A percentile compares a stretch with the other conserved stretches of the same genome.
These are phyloP conservation scores for Annulohypoxylon truncatum DNA, from an alignment of 2,329 filamentous ascomycete genomes.

Conservation along the genomic window DNA sequence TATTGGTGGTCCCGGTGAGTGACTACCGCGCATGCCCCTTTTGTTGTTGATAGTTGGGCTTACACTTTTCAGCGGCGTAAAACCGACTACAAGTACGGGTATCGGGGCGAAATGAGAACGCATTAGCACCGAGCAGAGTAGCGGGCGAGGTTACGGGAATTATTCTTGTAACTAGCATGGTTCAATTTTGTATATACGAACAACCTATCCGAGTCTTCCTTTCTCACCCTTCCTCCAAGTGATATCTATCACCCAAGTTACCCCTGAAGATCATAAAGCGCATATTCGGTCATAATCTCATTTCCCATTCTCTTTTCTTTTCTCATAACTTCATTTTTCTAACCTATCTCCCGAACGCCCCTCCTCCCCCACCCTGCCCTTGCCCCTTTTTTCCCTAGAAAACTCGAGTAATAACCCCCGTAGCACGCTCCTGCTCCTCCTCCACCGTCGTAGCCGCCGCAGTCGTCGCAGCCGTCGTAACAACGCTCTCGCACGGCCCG, in stretches of 20 bases:
- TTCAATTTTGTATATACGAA: conserved; percentile 31
- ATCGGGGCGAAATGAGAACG: background rate
- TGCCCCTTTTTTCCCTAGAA: no score
- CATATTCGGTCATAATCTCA: background rate
- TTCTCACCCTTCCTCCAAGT: background rate
- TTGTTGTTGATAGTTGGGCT: background rate
- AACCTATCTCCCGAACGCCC: no score
- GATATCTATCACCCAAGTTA: background rate
- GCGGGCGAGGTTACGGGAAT: background rate
- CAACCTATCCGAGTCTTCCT: background rate
- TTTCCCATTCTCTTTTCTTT: background rate
- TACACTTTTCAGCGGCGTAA: conserved; percentile 14
- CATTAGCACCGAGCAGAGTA: background rate
- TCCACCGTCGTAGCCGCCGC: background rate
- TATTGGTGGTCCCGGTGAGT: conserved; percentile 47
- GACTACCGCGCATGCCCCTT: background rate
- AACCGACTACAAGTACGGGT: background rate
- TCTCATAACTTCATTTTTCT: background rate
- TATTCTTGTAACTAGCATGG: conserved; percentile 23
- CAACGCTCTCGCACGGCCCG: conserved; percentile 41
- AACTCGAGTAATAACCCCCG: no score
- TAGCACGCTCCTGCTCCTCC: no score
- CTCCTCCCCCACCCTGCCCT: no score
- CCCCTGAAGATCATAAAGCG: background rate
- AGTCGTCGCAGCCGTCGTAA: no score